Evolutionary conservation across 306 rosid species (phyloP).

Genomic region (Castanopsis chinensis): DNA sequence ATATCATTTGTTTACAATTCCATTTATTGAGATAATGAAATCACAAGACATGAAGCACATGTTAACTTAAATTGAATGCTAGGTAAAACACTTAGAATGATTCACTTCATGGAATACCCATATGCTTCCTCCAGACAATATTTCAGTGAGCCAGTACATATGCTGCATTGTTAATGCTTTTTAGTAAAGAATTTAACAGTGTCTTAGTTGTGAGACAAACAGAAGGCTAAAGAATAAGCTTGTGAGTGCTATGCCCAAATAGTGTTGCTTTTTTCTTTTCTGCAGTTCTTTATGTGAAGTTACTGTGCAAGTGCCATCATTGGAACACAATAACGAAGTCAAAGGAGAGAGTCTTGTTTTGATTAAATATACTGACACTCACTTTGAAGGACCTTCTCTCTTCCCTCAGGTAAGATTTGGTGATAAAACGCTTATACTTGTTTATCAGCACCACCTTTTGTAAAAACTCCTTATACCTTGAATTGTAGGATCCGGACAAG

Average conservation of each 20-base stretch:
- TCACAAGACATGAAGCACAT: not conserved
- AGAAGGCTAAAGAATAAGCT: not conserved
- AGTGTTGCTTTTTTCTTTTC: not conserved
- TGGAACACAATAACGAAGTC: conserved; percentile 61
- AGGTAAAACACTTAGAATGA: not conserved
- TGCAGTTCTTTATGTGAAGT: not conserved
- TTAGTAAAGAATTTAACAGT: not conserved
- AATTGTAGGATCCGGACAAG: conserved; percentile 50
- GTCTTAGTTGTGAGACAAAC: not conserved
- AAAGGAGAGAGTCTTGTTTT: conserved; percentile 71
- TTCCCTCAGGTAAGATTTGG: conserved; percentile 55
- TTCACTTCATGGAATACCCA: not conserved
- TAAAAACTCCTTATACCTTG: not conserved
- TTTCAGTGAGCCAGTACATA: not conserved
- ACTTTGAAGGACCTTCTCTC: conserved; percentile 67
- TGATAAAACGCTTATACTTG: not conserved
- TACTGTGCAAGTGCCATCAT: conserved; percentile 40
- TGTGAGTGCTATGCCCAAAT: not conserved
- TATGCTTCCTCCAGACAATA: not conserved
- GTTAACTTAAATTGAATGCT: not conserved
- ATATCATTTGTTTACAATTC: not conserved
- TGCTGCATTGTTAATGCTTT: too few relatives aligned
- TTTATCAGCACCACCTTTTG: not conserved
- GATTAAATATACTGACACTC: conserved; percentile 54
- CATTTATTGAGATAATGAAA: not conserved